Conservation (phyloP, 108 stramenopile genomes). For the Pseudonitzschia multiseries region DNA sequence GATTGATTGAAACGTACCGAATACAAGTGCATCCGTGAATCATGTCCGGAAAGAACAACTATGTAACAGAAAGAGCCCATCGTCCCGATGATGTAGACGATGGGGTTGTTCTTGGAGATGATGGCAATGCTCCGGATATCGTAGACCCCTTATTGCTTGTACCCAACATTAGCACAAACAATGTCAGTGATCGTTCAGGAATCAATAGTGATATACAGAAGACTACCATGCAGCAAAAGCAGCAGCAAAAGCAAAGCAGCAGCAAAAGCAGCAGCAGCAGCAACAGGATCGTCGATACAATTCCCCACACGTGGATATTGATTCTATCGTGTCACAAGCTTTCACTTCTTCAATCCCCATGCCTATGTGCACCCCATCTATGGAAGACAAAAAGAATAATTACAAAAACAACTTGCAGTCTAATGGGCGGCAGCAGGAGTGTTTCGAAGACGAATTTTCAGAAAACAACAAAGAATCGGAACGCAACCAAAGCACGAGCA, state of each 20-base stretch:
- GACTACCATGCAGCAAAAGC: background rate
- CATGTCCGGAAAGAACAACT: constrained; percentile 8
- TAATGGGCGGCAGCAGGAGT: background rate
- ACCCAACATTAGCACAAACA: background rate
- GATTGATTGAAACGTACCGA: background rate
- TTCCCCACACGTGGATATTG: background rate
- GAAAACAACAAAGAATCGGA: background rate
- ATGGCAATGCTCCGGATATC: background rate
- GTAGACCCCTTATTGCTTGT: background rate
- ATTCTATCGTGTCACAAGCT: background rate
- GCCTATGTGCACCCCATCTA: background rate
- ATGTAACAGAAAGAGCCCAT: background rate
- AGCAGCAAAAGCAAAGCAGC: background rate
- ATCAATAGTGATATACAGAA: background rate
- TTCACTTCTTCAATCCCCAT: background rate
- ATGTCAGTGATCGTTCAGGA: background rate
- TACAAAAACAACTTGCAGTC: background rate
- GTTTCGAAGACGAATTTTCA: constrained; percentile 2
- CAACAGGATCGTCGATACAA: background rate
- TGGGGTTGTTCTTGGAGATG: background rate
- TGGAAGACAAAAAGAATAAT: background rate
- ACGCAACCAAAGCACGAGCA: background rate
- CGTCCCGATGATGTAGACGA: background rate
- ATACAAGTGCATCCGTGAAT: background rate
- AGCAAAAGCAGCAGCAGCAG: background rate